Conservation (phyloP, 2,329 filamentous ascomycete species). For the Lecanicillium sp. region DNA sequence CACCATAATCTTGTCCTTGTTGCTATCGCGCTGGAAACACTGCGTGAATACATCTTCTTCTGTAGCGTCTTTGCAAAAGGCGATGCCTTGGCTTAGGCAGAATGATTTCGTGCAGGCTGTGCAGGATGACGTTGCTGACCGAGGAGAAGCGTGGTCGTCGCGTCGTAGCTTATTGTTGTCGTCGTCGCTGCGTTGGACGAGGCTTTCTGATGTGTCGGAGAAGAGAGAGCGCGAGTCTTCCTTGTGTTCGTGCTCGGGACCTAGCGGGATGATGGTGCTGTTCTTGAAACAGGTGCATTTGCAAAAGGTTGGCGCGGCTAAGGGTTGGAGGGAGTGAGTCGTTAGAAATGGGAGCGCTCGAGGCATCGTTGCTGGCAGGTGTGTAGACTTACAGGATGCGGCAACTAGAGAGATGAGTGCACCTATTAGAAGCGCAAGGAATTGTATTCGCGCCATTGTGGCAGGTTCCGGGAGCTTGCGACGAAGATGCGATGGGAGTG, state of each 20-base stretch:
- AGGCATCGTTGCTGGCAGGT: not conserved
- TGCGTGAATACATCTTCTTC: constrained; percentile 54
- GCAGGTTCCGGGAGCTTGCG: too few species aligned
- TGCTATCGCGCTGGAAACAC: constrained; percentile 60
- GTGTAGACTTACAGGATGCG: constrained; percentile 32
- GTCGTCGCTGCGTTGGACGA: constrained; percentile 2
- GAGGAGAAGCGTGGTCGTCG: constrained; percentile 11
- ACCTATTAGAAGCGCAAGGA: constrained; percentile 27
- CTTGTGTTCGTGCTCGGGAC: constrained; percentile 31
- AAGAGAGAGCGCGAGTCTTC: constrained; percentile 17
- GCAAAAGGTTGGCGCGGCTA: constrained; percentile 57
- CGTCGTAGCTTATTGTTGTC: not conserved
- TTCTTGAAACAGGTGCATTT: constrained; percentile 65
- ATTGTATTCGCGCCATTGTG: constrained; percentile 31
- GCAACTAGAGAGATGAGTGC: constrained; percentile 24
- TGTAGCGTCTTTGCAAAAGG: constrained; percentile 53
- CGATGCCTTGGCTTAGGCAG: constrained; percentile 50
- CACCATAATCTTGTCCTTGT: constrained; percentile 59
- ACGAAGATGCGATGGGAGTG: too few species aligned
- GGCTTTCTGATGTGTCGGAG: constrained; percentile 9
- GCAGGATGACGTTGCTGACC: constrained; percentile 40
- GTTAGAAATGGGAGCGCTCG: constrained; percentile 14
- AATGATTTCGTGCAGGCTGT: constrained; percentile 57
- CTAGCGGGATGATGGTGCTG: constrained; percentile 57
- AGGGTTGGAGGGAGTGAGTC: too few species aligned